phyloP scores from a whole-genome alignment of 2,329 filamentous ascomycete genomes.

The Penicillium sp. region DNA sequence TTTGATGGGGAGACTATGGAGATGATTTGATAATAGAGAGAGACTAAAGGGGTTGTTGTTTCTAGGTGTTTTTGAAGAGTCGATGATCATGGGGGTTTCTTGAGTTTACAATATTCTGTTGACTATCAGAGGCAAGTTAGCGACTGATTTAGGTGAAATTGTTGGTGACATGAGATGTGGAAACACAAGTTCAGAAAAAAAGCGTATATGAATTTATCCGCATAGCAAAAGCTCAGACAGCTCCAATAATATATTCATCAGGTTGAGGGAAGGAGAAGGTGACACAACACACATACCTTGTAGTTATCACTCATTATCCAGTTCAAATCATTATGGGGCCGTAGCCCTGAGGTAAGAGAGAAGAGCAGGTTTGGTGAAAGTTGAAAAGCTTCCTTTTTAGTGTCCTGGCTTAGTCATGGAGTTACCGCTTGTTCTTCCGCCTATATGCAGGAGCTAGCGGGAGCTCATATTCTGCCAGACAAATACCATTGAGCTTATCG shows the following conservation, averaged over 20 bases:
- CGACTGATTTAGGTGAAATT: constrained; percentile 9
- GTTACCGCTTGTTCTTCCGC: neutral
- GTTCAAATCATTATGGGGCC: constrained; percentile 26
- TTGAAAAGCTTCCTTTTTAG: constrained; percentile 16
- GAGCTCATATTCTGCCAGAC: constrained; percentile 5
- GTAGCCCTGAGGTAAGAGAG: constrained; percentile 31
- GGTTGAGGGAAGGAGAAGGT: constrained; percentile 21
- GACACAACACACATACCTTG: constrained; percentile 30
- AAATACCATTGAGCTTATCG: neutral
- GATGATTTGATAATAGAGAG: constrained; percentile 11
- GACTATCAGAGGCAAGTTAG: constrained; percentile 31
- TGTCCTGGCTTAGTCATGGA: constrained; percentile 18
- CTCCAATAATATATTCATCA: constrained; percentile 73
- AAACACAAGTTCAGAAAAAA: constrained; percentile 29
- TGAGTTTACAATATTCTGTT: constrained; percentile 37
- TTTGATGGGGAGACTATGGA: constrained; percentile 22
- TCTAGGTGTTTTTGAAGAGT: constrained; percentile 11
- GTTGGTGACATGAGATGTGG: constrained; percentile 6
- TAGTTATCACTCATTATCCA: constrained; percentile 31
- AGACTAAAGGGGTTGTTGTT: constrained; percentile 9
- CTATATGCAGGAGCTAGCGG: neutral
- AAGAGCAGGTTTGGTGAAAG: constrained; percentile 7
- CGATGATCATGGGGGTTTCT: constrained; percentile 37
- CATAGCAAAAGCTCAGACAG: constrained; percentile 66
- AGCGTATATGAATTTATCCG: constrained; percentile 62